Evolutionary conservation across 2,329 filamentous ascomycete species (phyloP).

Genomic region (Hypoxylon sp.): DNA sequence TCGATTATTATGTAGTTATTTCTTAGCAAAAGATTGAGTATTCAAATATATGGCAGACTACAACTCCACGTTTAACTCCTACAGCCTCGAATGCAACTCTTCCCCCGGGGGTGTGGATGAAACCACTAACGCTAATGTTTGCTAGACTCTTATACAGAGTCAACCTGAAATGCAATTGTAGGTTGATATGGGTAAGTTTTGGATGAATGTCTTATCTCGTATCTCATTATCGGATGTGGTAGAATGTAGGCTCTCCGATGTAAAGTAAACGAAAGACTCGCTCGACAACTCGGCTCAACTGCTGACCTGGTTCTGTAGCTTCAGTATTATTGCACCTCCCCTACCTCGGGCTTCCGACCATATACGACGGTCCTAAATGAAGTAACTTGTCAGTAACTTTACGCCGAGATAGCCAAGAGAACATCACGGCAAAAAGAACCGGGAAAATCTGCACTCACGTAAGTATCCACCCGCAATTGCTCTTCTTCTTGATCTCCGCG

Average conservation of each 20-base stretch:
- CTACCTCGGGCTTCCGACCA: constrained; percentile 25
- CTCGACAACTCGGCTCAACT: constrained; percentile 1
- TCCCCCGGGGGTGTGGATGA: neutral
- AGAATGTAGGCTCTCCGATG: neutral
- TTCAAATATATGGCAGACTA: neutral
- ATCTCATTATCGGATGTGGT: constrained; percentile 13
- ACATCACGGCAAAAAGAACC: neutral
- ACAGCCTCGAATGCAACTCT: neutral
- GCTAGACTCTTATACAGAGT: constrained; percentile 6
- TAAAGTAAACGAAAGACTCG: constrained; percentile 16
- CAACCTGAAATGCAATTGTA: constrained; percentile 7
- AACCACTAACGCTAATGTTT: neutral
- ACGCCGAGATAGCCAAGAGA: neutral
- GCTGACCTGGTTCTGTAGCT: neutral
- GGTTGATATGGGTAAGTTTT: constrained; percentile 4
- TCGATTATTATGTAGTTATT: neutral
- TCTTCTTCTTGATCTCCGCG: constrained; percentile 29
- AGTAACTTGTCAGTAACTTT: constrained; percentile 6
- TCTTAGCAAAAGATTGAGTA: neutral
- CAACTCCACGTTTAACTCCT: neutral
- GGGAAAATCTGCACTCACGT: constrained; percentile 19
- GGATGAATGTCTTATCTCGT: constrained; percentile 4
- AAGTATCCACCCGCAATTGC: constrained; percentile 29
- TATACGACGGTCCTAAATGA: constrained; percentile 27
- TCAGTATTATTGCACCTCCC: constrained; percentile 1